A percentile compares a stretch with the other conserved stretches of the same genome.
Evolutionary conservation across 1,139 yeast species (phyloP).

Genomic region (Blastobotrys raffinosifermentans): DNA sequence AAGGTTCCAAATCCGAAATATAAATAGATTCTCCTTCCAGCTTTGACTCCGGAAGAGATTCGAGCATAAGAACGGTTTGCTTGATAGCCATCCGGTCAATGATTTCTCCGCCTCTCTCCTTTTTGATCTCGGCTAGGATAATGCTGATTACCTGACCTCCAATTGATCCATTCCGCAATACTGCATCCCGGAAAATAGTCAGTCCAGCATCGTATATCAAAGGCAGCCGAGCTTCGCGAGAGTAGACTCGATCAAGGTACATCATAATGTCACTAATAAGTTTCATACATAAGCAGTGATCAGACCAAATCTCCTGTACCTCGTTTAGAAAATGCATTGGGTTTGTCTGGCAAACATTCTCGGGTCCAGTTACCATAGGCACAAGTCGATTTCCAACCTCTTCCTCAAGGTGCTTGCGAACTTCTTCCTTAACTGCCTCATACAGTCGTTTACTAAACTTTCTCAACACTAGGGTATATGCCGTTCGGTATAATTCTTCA

Average conservation of each 20-base stretch:
- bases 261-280: constrained; percentile 81
- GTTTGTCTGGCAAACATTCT: constrained; percentile 8
- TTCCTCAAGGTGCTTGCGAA: constrained; percentile 45
- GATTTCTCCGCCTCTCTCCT: constrained; percentile 54
- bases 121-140: constrained; percentile 52
- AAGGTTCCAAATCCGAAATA: constrained; percentile 60
- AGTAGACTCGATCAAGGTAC: constrained; percentile 81
- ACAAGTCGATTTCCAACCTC: constrained; percentile 24
- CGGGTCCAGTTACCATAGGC: constrained; percentile 14
- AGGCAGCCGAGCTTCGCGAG: constrained; percentile 62
- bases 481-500: constrained; percentile 76
- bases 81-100: constrained; percentile 59
- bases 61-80: constrained; percentile 66
- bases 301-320: constrained; percentile 48
- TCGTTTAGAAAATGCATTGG: constrained; percentile 2
- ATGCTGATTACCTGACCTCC: constrained; percentile 47
- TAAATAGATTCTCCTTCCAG: constrained; percentile 45
- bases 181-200: constrained; percentile 46
- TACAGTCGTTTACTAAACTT: constrained; percentile 69
- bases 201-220: constrained; percentile 73
- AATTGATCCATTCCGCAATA: constrained; percentile 39
- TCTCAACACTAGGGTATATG: constrained; percentile 71
- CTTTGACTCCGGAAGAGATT: constrained; percentile 43
- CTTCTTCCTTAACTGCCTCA: constrained; percentile 49
- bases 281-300: constrained; percentile 68